Conservation (phyloP, 768 basidiomycete genomes). For the Phylloporus sp. region DNA sequence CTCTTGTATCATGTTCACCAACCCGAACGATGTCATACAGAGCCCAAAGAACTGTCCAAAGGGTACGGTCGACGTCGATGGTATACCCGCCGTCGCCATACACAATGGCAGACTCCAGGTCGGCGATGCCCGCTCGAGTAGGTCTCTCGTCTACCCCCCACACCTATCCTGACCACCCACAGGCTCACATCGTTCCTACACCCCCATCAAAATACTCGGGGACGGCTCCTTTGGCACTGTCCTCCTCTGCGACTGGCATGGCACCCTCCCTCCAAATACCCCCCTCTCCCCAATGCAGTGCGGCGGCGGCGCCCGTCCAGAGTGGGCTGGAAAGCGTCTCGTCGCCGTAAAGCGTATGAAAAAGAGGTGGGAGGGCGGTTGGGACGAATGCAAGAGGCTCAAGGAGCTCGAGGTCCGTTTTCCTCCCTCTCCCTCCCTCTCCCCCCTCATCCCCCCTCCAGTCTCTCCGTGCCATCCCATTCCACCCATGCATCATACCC, state of each 20-base stretch:
- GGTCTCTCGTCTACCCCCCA: slow-evolving; percentile 31
- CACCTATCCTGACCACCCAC: slow-evolving; percentile 4
- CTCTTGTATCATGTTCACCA: slow-evolving; percentile 33
- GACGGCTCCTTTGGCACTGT: slow-evolving; percentile 99
- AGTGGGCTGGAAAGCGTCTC: slow-evolving; percentile 91
- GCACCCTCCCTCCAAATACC: slow-evolving; percentile 86
- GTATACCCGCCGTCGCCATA: slow-evolving; percentile 74
- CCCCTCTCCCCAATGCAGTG: slow-evolving; percentile 94
- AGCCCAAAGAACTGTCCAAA: slow-evolving; percentile 35
- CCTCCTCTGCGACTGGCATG: slow-evolving; percentile 99
- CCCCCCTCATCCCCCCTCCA: slow-evolving; percentile 33
- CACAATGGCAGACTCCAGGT: slow-evolving; percentile 66
- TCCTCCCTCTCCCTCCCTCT: slow-evolving; percentile 11
- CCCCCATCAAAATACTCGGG: slow-evolving; percentile 93
- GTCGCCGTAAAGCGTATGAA: slow-evolving; percentile 99
- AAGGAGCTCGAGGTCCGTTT: slow-evolving; percentile 89
- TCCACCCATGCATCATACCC: slow-evolving; percentile 96
- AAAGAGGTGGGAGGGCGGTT: slow-evolving; percentile 95
- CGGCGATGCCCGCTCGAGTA: slow-evolving; percentile 69
- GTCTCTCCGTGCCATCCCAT: slow-evolving; percentile 92
- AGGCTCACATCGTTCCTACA: slow-evolving; percentile 88
- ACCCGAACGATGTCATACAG: slow-evolving; percentile 30
- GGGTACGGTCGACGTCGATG: slow-evolving; percentile 64
- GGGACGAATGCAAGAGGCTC: slow-evolving; percentile 93
- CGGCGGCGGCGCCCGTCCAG: slow-evolving; percentile 85